Evolutionary conservation across 495 filamentous ascomycete species (phyloP).

Genomic region (Articulospora tetracladia): DNA sequence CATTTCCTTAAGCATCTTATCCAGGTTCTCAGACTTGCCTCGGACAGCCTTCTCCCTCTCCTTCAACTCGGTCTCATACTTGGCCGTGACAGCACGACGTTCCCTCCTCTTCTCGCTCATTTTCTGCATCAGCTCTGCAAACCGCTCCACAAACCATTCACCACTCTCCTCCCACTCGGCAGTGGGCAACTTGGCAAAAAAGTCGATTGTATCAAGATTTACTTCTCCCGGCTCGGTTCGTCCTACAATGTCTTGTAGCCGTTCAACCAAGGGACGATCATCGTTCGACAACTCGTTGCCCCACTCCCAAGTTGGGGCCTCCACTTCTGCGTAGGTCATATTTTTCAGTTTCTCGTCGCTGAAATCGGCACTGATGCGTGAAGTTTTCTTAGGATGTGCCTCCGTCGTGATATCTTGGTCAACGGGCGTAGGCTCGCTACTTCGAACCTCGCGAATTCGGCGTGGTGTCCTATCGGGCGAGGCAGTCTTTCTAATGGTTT

Average conservation of each 20-base stretch:
- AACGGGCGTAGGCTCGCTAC: not conserved
- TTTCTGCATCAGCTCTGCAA: conserved; percentile 56
- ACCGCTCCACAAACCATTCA: conserved; percentile 72
- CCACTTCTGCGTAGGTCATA: conserved; percentile 52
- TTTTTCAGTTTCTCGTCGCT: conserved; percentile 43
- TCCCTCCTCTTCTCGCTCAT: conserved; percentile 60
- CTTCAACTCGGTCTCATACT: conserved; percentile 66
- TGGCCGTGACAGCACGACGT: conserved; percentile 58
- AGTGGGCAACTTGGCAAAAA: conserved; percentile 44
- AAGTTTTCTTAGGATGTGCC: not conserved
- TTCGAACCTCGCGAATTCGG: not conserved
- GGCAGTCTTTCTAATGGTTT: not conserved
- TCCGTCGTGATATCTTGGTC: not conserved
- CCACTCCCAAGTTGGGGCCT: conserved; percentile 42
- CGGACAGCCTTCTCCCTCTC: conserved; percentile 47
- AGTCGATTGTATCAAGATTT: conserved; percentile 17
- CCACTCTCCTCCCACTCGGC: conserved; percentile 81
- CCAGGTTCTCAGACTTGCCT: conserved; percentile 49
- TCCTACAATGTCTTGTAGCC: conserved; percentile 20
- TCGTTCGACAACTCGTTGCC: not conserved
- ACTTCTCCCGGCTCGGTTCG: conserved; percentile 29
- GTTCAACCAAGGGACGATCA: not conserved
- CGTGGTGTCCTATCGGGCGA: not conserved
- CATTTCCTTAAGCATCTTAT: conserved; percentile 52
- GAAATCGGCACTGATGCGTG: conserved; percentile 39